These are phyloP conservation scores for Tolypocladium album DNA, from an alignment of 2,329 filamentous ascomycete genomes.

Conservation along the genomic window DNA sequence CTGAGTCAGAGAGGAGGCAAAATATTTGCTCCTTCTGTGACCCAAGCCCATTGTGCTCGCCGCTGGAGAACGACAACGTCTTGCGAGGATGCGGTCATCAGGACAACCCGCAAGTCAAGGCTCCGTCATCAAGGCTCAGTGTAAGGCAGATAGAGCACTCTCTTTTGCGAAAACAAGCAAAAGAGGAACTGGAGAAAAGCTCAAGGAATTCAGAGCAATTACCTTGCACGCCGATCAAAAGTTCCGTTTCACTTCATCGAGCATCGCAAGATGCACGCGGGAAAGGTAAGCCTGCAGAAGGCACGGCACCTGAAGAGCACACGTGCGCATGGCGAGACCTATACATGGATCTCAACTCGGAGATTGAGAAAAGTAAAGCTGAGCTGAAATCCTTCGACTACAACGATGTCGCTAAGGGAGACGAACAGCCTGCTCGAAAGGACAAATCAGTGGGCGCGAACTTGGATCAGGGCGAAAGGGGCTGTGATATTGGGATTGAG, in stretches of 20 bases:
- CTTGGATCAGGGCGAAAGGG: constrained; percentile 9
- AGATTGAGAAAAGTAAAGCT: constrained; percentile 29
- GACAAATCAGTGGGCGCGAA: constrained; percentile 11
- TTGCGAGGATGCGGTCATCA: constrained; percentile 1
- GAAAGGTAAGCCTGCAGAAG: neutral
- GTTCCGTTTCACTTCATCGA: neutral
- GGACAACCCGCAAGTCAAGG: constrained; percentile 1
- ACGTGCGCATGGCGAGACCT: constrained; percentile 30
- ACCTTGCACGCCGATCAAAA: neutral
- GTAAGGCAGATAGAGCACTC: constrained; percentile 17
- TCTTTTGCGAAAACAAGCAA: constrained; percentile 11
- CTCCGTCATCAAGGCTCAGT: constrained; percentile 10
- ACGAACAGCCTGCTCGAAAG: constrained; percentile 3
- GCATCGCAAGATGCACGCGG: neutral
- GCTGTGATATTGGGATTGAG: constrained; percentile 30
- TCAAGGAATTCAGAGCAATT: neutral
- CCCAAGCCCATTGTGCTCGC: neutral
- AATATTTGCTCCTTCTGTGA: constrained; percentile 7
- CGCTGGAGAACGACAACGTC: neutral
- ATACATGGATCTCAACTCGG: constrained; percentile 27
- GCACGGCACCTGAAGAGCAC: constrained; percentile 12
- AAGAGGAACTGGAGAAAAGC: constrained; percentile 8
- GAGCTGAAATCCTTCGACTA: constrained; percentile 18
- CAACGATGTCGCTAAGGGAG: constrained; percentile 5
- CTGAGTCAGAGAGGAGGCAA: neutral